Percentiles rank a stretch among this genome's conserved stretches.
Evolutionary conservation across 495 filamentous ascomycete species (phyloP).

Genomic region (Tuber borchii): DNA sequence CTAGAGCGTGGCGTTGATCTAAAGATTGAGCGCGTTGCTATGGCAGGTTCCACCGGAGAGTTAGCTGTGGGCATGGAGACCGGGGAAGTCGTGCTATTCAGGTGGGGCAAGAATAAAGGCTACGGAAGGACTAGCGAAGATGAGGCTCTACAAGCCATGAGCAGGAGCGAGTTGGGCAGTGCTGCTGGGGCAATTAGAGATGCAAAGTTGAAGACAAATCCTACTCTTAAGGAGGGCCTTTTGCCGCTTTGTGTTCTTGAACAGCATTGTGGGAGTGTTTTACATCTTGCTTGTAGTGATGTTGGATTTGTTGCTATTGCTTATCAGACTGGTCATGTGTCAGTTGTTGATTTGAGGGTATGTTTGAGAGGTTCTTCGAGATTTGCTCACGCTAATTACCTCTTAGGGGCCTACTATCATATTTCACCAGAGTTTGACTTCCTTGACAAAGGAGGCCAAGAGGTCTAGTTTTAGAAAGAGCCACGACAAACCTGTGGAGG

Average conservation of each 20-base stretch:
- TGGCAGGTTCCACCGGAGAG: slow-evolving; percentile 73
- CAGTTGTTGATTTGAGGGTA: slow-evolving; percentile 64
- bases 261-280: slow-evolving; percentile 71
- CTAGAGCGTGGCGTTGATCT: slow-evolving; percentile 71
- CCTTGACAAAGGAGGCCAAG: slow-evolving; percentile 65
- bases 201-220: slow-evolving; percentile 68
- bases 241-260: slow-evolving; percentile 73
- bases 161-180: slow-evolving; percentile 11
- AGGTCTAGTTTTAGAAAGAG: slow-evolving; percentile 59
- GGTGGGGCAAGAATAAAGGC: slow-evolving; percentile 73
- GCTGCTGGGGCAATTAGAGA: slow-evolving; percentile 51
- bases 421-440: slow-evolving; percentile 58
- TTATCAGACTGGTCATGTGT: slow-evolving; percentile 69
- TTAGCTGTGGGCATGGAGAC: slow-evolving; percentile 70
- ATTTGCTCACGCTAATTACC: slow-evolving; percentile 13
- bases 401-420: slow-evolving; percentile 77
- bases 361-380: slow-evolving; percentile 1
- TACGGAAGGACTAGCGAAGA: slow-evolving; percentile 43
- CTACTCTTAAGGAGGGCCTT: slow-evolving; percentile 70
- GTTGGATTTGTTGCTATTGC: slow-evolving; percentile 86
- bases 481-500: slow-evolving; percentile 42
- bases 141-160: slow-evolving; percentile 24
- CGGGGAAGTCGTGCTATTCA: slow-evolving; percentile 79
- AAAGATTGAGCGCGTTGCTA: slow-evolving; percentile 64
- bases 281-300: slow-evolving; percentile 72